Evolutionary conservation across 2,329 filamentous ascomycete species (phyloP).

Genomic region (Fonsecaea pugnacius): DNA sequence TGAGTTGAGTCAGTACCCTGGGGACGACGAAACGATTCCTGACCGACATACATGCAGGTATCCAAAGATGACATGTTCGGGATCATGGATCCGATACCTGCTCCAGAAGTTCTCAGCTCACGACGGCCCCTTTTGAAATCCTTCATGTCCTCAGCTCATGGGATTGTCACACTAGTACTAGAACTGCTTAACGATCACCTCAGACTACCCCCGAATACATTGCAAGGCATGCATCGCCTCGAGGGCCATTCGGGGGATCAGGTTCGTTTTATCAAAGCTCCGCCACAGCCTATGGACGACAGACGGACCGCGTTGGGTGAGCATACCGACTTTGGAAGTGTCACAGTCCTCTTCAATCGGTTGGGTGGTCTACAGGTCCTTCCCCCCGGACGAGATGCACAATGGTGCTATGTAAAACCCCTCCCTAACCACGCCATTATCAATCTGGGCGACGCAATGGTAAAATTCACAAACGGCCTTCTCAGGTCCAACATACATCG

Average conservation of each 20-base stretch:
- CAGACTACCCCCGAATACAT: conserved; percentile 46
- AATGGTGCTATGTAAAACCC: conserved; percentile 60
- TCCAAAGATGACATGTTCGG: conserved; percentile 59
- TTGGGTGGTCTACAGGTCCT: conserved; percentile 61
- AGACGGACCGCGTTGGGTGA: conserved; percentile 53
- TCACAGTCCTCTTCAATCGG: conserved; percentile 62
- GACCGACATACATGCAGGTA: conserved; percentile 41
- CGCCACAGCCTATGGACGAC: conserved; percentile 52
- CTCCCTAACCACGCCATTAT: conserved; percentile 50
- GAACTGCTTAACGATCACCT: conserved; percentile 52
- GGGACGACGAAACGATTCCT: not conserved
- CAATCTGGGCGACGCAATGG: conserved; percentile 46
- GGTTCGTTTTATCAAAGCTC: conserved; percentile 58
- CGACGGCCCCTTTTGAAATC: conserved; percentile 46
- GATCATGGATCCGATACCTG: conserved; percentile 46
- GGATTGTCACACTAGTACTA: conserved; percentile 52
- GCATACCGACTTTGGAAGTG: conserved; percentile 62
- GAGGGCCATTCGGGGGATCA: conserved; percentile 54
- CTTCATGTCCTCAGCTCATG: conserved; percentile 54
- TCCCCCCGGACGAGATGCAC: conserved; percentile 46
- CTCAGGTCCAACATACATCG: conserved; percentile 53
- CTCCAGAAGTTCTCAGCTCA: conserved; percentile 48
- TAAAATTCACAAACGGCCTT: conserved; percentile 51
- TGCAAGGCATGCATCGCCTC: conserved; percentile 55
- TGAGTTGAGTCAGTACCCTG: conserved; percentile 38